Evolutionary conservation across 2,329 filamentous ascomycete species (phyloP).

Genomic region (Elsinoe batatas): DNA sequence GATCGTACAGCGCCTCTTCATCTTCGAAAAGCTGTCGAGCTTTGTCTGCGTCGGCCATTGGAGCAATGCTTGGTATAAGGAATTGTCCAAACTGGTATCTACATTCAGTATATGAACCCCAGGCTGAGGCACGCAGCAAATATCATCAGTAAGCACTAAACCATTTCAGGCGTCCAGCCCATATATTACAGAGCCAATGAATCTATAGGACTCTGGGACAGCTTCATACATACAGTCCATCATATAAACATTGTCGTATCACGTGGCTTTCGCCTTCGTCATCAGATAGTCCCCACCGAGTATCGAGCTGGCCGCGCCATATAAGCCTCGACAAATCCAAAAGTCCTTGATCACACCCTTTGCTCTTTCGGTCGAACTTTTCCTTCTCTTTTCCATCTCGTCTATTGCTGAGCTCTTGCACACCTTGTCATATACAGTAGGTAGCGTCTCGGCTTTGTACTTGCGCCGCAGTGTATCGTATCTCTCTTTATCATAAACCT

Average conservation of each 20-base stretch:
- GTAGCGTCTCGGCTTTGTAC: slow-evolving; percentile 53
- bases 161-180: background rate
- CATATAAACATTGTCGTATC: background rate
- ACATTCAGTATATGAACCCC: background rate
- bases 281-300: slow-evolving; percentile 5
- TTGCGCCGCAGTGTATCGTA: slow-evolving; percentile 55
- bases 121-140: background rate
- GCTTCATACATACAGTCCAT: background rate
- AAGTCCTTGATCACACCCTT: slow-evolving; percentile 8
- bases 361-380: background rate
- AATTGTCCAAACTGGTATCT: too few relatives aligned
- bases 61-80: too few relatives aligned
- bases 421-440: slow-evolving; percentile 63
- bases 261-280: background rate
- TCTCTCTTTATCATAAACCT: slow-evolving; percentile 48
- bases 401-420: slow-evolving; percentile 10
- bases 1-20: background rate
- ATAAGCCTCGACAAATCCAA: slow-evolving; percentile 8
- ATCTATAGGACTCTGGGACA: background rate
- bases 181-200: background rate
- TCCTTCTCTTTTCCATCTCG: slow-evolving; percentile 3
- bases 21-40: background rate
- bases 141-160: background rate
- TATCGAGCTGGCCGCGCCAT: slow-evolving; percentile 1
- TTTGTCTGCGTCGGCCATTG: background rate